These are phyloP conservation scores for Sclerotinia trifoliorum DNA, from an alignment of 2,329 filamentous ascomycete species.

Conservation along the genomic window DNA sequence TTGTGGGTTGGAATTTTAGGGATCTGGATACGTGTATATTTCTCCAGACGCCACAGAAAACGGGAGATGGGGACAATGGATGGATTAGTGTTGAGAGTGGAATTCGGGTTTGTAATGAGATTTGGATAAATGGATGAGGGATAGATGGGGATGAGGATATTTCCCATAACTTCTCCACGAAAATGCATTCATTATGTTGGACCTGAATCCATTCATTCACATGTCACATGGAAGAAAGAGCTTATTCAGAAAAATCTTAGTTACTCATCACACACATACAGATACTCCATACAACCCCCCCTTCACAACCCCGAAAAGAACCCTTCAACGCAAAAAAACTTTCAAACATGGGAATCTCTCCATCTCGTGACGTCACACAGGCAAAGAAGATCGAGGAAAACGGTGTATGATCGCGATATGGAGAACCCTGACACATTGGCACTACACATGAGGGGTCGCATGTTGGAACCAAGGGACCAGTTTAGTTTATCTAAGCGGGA, in stretches of 20 bases:
- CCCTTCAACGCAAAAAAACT: neutral
- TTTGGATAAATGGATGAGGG: neutral
- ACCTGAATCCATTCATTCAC: too few species aligned
- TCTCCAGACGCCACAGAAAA: neutral
- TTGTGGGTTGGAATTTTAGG: neutral
- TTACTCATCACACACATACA: too few species aligned
- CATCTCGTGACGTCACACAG: neutral
- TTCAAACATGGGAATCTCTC: neutral
- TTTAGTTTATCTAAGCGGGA: neutral
- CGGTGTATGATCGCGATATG: conserved; percentile 5
- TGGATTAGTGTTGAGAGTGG: neutral
- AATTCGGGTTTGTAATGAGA: neutral
- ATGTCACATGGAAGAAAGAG: too few species aligned
- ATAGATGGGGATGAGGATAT: neutral
- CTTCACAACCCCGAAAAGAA: neutral
- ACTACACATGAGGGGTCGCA: conserved; percentile 2
- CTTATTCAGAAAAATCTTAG: too few species aligned
- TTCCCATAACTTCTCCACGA: neutral
- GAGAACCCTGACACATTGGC: neutral
- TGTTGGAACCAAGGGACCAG: neutral
- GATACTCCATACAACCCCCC: neutral
- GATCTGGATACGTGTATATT: neutral
- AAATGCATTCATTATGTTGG: too few species aligned
- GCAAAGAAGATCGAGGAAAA: conserved; percentile 6
- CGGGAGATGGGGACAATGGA: neutral